Evolutionary conservation across 148 eudicot genomes (phyloP), one percentile per base, ranked within the genome.

Genomic region (Silene latifolia): DNA sequence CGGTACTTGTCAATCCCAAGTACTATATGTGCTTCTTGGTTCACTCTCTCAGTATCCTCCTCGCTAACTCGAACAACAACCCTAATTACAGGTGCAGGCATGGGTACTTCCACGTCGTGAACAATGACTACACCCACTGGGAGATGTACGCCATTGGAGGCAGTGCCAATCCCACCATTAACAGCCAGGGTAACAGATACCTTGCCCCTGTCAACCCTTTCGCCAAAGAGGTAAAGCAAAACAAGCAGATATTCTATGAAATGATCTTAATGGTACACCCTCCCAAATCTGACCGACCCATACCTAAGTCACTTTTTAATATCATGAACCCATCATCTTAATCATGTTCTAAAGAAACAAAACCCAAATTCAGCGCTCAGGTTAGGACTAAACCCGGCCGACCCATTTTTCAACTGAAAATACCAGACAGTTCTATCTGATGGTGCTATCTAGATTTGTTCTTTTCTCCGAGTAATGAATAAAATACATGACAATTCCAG

Each of bases 111-210:
- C 98, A 93, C 76, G 98, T 93, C 14, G 98, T 91, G 59, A 93
- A 93, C 88, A 93, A 93, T 74, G 97, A 91, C 88, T 93, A 93
- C 83, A 93, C 93, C 17, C 91, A 87, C 76, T 93, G 98, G 98
- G 95, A 87, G 72, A 93, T 91, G 98, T 91, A 91, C 63, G 98
- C 98, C n/a, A 89, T 93, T 15, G 98, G 97, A 47, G 98, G 97
- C 56, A 93, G 98, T 70, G 98, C 97, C 7, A 74, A 86, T 21
- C 97, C 98, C 51, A 93, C 98, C 23, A 91, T 93, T 67, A 91
- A 93, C 89, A 93, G 98, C 86, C 95, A 93, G 65, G 98, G 98
- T 12, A 93, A 93, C 86, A 80, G 97, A 89, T 93, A 82, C 56
- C 89, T 89, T 53, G 98, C 98, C 76, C 97, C 98, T 18, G 24